Evolutionary conservation across 2,329 filamentous ascomycete genomes (phyloP).

Genomic region (Exserohilum rostratum): DNA sequence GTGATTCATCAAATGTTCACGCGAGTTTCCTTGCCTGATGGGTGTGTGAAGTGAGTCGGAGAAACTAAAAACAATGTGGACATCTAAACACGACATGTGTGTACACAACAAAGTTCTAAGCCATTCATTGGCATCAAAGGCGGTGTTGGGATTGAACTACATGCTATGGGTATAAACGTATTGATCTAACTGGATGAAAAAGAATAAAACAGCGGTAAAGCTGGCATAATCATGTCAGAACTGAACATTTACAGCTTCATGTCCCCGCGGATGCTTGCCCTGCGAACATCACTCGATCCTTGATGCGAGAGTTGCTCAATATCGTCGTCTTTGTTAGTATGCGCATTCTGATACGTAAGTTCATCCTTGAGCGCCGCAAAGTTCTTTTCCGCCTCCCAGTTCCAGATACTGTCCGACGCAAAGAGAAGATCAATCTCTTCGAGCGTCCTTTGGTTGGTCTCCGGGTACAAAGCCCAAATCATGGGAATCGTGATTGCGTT

Average conservation of each 20-base stretch:
- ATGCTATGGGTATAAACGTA: no score
- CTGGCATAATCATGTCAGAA: no score
- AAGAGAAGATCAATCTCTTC: slow-evolving; percentile 80
- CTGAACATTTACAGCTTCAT: slow-evolving; percentile 4
- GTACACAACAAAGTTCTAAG: no score
- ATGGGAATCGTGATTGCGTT: slow-evolving; percentile 71
- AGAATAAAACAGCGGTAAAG: no score
- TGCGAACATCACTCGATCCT: background rate
- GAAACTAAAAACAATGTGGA: no score
- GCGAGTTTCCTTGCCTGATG: no score
- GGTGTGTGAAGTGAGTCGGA: no score
- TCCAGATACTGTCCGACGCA: slow-evolving; percentile 69
- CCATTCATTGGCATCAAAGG: no score
- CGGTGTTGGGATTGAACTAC: no score
- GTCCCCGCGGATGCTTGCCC: background rate
- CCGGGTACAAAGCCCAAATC: slow-evolving; percentile 76
- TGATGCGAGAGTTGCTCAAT: slow-evolving; percentile 5
- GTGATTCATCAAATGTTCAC: no score
- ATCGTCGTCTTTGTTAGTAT: slow-evolving; percentile 7
- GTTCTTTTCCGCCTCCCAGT: slow-evolving; percentile 58
- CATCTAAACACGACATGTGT: no score
- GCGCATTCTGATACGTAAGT: background rate
- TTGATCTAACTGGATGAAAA: no score
- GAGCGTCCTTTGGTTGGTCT: slow-evolving; percentile 74
- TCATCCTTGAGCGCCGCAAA: slow-evolving; percentile 29